Evolutionary conservation across 139 green algal genomes (phyloP).

Genomic region (Nannochloris sp.): DNA sequence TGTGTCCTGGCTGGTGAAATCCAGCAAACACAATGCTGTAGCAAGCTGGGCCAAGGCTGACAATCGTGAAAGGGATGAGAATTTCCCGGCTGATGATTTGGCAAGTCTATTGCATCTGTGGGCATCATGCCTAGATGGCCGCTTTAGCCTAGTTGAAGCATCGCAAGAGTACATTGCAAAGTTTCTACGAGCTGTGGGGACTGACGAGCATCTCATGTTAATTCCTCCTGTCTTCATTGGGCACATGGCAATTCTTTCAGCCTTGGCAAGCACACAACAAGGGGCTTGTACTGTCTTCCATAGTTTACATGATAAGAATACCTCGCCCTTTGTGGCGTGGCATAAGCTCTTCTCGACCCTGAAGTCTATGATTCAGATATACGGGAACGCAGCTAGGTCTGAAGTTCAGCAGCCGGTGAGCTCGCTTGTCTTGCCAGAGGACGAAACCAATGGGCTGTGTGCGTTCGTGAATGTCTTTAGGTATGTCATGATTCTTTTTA

Average conservation of each 20-base stretch:
- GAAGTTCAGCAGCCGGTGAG: background rate
- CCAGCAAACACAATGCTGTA: no score
- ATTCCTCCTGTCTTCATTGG: constrained; percentile 33
- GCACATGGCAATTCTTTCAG: constrained; percentile 54
- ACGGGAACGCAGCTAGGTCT: background rate
- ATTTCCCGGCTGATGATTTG: no score
- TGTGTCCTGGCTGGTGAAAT: background rate
- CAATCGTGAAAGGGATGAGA: no score
- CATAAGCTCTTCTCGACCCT: constrained; percentile 50
- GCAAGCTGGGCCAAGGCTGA: no score
- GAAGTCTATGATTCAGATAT: constrained; percentile 20
- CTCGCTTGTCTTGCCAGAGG: constrained; percentile 24
- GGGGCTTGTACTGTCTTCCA: constrained; percentile 31
- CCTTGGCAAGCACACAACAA: constrained; percentile 38
- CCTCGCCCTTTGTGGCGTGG: constrained; percentile 42
- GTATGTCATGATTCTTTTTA: background rate
- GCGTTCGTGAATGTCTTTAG: constrained; percentile 33
- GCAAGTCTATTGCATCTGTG: background rate
- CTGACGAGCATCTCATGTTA: constrained; percentile 12
- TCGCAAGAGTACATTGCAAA: constrained; percentile 40
- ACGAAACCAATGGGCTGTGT: constrained; percentile 24
- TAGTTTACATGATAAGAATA: constrained; percentile 35
- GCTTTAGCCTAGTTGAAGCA: constrained; percentile 24
- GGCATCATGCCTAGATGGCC: constrained; percentile 3
- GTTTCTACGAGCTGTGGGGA: constrained; percentile 35